Base-by-base conservation (phyloP, 768 basidiomycete species). In the Paxillus rubicundulus region DNA sequence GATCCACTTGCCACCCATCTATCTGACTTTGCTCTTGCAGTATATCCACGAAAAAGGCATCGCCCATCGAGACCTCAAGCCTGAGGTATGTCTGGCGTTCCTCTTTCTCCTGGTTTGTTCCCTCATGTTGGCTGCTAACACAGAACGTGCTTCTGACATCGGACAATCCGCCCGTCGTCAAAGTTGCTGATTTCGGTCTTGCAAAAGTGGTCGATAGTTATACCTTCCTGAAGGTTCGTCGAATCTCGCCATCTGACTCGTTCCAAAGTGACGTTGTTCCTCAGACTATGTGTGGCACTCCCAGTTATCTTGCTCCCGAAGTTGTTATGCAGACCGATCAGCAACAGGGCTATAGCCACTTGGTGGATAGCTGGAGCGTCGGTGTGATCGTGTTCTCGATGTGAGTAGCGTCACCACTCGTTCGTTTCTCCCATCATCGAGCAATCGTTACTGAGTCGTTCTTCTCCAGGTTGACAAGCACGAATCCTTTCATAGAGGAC, bases 291-390 rank as follows among this genome's bases (percentile, higher is more conserved):
- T 98, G 96, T 61, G 96, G 96, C 4, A 99, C 97, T 0, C 96
- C 96, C 0, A 85, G 83, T 58, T 98, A 98, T 66, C 84, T 97
- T 5, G 94, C 93, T 1, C 92, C 92, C 1, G 95, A 98, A 60
- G 92, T 99, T 30, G 88, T 98, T 45, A 73, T 72, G 55, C 85
- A 87, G 56, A 45, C 62, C 4, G 74, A 78, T 39, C 70, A 76
- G 27, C 62, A 27, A 73, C 81, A 17, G 50, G 95, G 94, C 3
- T 98, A 99, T 63, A 86, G 88, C 62, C 82, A 86, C 52, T 73
- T 88, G 17, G 97, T 98, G 45, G 97, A 99, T 65, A 92, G 91
- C 56, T 99, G 94, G 94, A 95, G 92, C 42, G 82, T 94, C 10
- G 96, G 97, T 6, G 92, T 97, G 18, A 97, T 98, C 48, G 82